Base-by-base conservation (phyloP, 306 rosid genomes). In the Medicago lupulina region DNA sequence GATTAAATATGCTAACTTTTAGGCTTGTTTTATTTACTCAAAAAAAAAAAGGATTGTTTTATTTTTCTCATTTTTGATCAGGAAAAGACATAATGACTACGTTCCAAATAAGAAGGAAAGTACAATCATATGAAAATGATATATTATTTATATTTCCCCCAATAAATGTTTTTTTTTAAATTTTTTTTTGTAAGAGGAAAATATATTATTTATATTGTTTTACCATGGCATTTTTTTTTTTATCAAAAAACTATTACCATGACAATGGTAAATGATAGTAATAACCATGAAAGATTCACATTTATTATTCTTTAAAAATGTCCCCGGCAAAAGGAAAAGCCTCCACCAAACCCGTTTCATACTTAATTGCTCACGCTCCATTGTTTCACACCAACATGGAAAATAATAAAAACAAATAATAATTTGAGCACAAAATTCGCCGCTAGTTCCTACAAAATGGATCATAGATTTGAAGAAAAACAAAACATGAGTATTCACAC, bases 301-400 rank as follows among this genome's bases (percentile, higher is more conserved):
- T 79, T 83, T 59, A 83, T 65, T 81, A 73, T 46, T 17, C 31
- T 18, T 21, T 57, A 50, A 40, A 40, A 78, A 25, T 61, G 79
- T 73, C 63, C 78, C 82, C 83, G n/a, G 67, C 78, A 76, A 78
- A 76, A 80, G 80, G 79, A 70, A 73, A 88, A 70, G 1, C 59
- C 6, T 38, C 87, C 91, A 81, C 84, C 82, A 87, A 88, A 88
- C 89, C 86, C 97, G 97, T 84, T 69, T 17, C 61, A 18, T 15
- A 62, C 78, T 76, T 81, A 75, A 88, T 80, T 75, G 53, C 41
- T 15, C 73, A 50, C 64, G 49, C 71, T 59, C 67, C 36, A 36
- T 44, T 65, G 76, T 66, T 50, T 72, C 55, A 54, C 80, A 31
- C 67, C 7, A 31, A 58, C 36, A 9, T 18, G 5, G 19, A 50